Evolutionary conservation across 2,329 filamentous ascomycete species (phyloP).

Genomic region (Epichloe coenophiala): DNA sequence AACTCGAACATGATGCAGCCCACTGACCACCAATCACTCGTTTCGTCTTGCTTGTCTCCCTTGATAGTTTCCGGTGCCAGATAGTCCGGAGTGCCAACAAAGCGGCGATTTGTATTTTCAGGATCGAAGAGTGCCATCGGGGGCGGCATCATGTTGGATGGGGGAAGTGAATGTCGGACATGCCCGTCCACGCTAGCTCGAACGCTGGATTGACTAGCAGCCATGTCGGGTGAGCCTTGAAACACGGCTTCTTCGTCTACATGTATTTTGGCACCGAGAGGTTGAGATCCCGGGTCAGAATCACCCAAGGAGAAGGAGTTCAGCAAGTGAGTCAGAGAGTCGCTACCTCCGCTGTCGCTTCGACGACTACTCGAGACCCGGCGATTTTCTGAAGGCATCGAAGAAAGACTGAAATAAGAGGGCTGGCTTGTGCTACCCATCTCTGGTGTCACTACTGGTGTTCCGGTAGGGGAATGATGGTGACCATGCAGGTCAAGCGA

Average conservation of each 20-base stretch:
- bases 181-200: constrained; percentile 22
- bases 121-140: constrained; percentile 94
- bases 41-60: constrained; percentile 89
- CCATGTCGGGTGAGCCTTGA: constrained; percentile 65
- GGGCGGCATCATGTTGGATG: constrained; percentile 66
- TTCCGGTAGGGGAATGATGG: constrained; percentile 63
- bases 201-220: constrained; percentile 24
- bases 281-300: constrained; percentile 26
- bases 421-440: constrained; percentile 57
- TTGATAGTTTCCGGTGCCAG: constrained; percentile 94
- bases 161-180: constrained; percentile 25
- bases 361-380: constrained; percentile 63
- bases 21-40: constrained; percentile 99
- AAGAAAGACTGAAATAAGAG: constrained; percentile 76
- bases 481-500: constrained; percentile 78
- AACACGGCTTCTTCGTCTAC: constrained; percentile 64
- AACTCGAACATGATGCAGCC: constrained; percentile 97
- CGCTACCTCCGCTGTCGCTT: constrained; percentile 87
- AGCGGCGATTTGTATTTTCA: constrained; percentile 80
- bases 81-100: constrained; percentile 95
- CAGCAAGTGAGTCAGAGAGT: constrained; percentile 72
- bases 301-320: constrained; percentile 65
- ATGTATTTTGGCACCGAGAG: constrained; percentile 40
- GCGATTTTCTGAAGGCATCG: constrained; percentile 39
- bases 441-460: constrained; percentile 74